Percentiles rank a stretch among this genome's conserved stretches.
phyloP scores from a whole-genome alignment of 116 monocot genomes.

The Trichopus zeylanicus region DNA sequence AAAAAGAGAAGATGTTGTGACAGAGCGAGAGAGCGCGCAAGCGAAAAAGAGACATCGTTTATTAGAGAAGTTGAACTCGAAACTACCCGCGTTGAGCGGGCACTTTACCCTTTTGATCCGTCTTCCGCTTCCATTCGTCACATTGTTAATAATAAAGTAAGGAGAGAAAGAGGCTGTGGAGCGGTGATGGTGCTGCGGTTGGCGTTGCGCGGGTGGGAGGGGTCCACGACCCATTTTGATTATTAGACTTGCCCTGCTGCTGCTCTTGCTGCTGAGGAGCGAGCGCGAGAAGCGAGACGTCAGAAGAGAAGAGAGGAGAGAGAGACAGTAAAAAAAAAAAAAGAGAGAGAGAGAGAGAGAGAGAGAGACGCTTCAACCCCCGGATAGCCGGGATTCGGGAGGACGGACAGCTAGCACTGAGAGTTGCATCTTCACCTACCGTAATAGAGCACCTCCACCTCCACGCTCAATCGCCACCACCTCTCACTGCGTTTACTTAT shows the following conservation, averaged over 20 bases:
- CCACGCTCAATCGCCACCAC: slow-evolving; percentile 39
- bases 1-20: no score
- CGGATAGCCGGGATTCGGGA: slow-evolving; percentile 36
- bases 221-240: no score
- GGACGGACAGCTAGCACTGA: slow-evolving; percentile 57
- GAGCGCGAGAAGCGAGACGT: not conserved
- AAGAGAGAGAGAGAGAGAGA: not conserved
- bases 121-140: not conserved
- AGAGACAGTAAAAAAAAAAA: not conserved
- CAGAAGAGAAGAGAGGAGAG: not conserved
- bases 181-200: no score
- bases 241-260: no score
- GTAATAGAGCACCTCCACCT: slow-evolving; percentile 11
- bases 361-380: slow-evolving; percentile 40
- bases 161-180: no score
- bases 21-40: not conserved
- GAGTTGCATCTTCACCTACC: slow-evolving; percentile 46
- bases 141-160: not conserved
- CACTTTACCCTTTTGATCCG: slow-evolving; percentile 17
- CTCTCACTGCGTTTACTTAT: not conserved
- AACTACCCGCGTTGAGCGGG: slow-evolving; percentile 34
- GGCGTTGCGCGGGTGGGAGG: no score
- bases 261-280: no score
- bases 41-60: not conserved
- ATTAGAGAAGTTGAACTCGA: slow-evolving; percentile 12